phyloP scores from a whole-genome alignment of 495 filamentous ascomycete species.

The Penicillium cinerascens region DNA sequence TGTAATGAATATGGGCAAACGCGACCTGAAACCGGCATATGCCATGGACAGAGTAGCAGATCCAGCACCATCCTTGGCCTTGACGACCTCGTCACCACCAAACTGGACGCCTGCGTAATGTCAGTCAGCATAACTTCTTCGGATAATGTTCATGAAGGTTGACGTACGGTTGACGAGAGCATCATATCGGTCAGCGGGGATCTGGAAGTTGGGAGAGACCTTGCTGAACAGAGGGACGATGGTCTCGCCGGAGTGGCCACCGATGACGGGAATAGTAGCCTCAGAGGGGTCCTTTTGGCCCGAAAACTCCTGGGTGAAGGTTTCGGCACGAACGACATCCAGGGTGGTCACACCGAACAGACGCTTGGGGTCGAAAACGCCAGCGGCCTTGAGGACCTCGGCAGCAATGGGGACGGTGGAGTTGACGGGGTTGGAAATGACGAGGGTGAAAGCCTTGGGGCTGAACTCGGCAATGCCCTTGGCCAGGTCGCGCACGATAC shows the following conservation, averaged over 20 bases:
- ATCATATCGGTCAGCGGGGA: constrained; percentile 82
- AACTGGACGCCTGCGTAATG: constrained; percentile 73
- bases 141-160: not conserved
- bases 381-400: constrained; percentile 88
- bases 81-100: constrained; percentile 96
- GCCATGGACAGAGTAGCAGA: constrained; percentile 98
- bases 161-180: constrained; percentile 77
- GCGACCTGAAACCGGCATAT: constrained; percentile 86
- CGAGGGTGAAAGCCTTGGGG: constrained; percentile 87
- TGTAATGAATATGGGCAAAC: not conserved
- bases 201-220: constrained; percentile 70
- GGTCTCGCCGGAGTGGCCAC: constrained; percentile 95
- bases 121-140: constrained; percentile 5
- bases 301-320: constrained; percentile 83
- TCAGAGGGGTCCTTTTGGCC: constrained; percentile 79
- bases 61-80: constrained; percentile 93
- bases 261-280: constrained; percentile 84
- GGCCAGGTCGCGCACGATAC: constrained; percentile 84
- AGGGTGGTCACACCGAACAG: constrained; percentile 98
- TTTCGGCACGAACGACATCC: constrained; percentile 96
- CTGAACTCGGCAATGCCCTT: constrained; percentile 79
- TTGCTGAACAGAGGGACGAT: constrained; percentile 97
- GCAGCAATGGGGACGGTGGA: constrained; percentile 97
- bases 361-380: constrained; percentile 87
- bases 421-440: constrained; percentile 99